phyloP scores from a whole-genome alignment of 1,284 basidiomycete species.

The Boletus semigastroideus region DNA sequence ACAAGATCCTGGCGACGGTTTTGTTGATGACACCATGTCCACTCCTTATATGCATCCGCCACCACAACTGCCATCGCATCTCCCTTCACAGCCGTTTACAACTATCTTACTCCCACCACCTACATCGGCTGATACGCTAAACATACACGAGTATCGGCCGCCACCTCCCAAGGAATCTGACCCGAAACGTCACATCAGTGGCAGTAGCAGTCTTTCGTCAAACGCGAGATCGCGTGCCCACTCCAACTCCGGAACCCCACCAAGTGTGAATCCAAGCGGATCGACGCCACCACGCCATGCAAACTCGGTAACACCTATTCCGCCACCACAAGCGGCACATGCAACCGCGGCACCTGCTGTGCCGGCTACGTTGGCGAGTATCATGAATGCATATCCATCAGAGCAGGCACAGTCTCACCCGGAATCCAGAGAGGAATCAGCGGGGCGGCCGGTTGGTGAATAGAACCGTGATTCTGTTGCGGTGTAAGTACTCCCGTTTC shows the following conservation, averaged over 20 bases:
- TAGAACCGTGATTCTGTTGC: slow-evolving; percentile 8
- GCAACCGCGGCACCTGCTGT: slow-evolving; percentile 26
- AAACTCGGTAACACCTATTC: not conserved
- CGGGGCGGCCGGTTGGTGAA: slow-evolving; percentile 8
- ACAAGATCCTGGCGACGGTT: slow-evolving; percentile 50
- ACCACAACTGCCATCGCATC: slow-evolving; percentile 10
- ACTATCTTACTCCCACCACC: slow-evolving; percentile 34
- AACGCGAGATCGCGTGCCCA: slow-evolving; percentile 10
- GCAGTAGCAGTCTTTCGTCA: slow-evolving; percentile 7
- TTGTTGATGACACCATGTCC: slow-evolving; percentile 24
- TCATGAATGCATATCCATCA: slow-evolving; percentile 60
- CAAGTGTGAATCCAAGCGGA: not conserved
- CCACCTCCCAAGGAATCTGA: slow-evolving; percentile 23
- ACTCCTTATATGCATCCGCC: slow-evolving; percentile 23
- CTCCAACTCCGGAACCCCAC: slow-evolving; percentile 23
- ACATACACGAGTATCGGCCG: slow-evolving; percentile 35
- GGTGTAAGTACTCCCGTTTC: slow-evolving; percentile 8
- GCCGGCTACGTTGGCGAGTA: slow-evolving; percentile 55
- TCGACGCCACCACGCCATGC: slow-evolving; percentile 3
- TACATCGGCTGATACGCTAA: slow-evolving; percentile 25
- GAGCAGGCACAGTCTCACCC: slow-evolving; percentile 25
- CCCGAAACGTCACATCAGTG: slow-evolving; percentile 19
- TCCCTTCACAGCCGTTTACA: slow-evolving; percentile 28
- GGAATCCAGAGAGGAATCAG: slow-evolving; percentile 23
- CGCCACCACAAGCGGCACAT: slow-evolving; percentile 2